Conservation (phyloP, 1,139 yeast genomes). For the Magnusiomyces sp. region DNA sequence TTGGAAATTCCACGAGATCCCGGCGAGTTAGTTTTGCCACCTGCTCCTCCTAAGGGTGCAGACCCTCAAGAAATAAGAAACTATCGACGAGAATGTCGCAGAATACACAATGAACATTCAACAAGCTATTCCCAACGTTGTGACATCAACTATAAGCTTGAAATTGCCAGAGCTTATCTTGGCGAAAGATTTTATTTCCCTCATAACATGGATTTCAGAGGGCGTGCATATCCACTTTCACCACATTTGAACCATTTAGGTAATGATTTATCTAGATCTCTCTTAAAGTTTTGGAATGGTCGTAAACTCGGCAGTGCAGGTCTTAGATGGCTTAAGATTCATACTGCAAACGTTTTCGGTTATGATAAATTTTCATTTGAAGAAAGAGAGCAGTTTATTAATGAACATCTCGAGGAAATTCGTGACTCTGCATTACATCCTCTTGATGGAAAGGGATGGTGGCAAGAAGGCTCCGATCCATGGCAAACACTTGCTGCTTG, state of each 20-base stretch:
- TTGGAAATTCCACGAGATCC: constrained; percentile 64
- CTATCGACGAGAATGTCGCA: constrained; percentile 56
- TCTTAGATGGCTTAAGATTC: constrained; percentile 81
- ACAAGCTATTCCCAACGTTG: constrained; percentile 80
- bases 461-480: constrained; percentile 85
- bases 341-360: constrained; percentile 82
- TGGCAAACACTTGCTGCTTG: constrained; percentile 93
- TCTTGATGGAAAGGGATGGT: constrained; percentile 52
- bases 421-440: constrained; percentile 68
- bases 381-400: constrained; percentile 68
- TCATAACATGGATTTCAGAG: constrained; percentile 47
- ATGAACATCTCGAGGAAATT: constrained; percentile 55
- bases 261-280: constrained; percentile 80
- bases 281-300: constrained; percentile 85
- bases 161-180: constrained; percentile 82
- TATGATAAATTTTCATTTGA: constrained; percentile 72
- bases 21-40: constrained; percentile 50
- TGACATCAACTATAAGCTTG: constrained; percentile 86
- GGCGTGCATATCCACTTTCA: constrained; percentile 90
- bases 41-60: constrained; percentile 48
- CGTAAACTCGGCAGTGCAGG: constrained; percentile 68
- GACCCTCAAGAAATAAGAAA: constrained; percentile 67
- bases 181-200: constrained; percentile 86
- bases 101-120: constrained; percentile 51
- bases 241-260: constrained; percentile 80